Percentiles rank a stretch among this genome's conserved stretches.
Evolutionary conservation across 2,329 filamentous ascomycete genomes (phyloP).

Genomic region (Fusarium newnesense): DNA sequence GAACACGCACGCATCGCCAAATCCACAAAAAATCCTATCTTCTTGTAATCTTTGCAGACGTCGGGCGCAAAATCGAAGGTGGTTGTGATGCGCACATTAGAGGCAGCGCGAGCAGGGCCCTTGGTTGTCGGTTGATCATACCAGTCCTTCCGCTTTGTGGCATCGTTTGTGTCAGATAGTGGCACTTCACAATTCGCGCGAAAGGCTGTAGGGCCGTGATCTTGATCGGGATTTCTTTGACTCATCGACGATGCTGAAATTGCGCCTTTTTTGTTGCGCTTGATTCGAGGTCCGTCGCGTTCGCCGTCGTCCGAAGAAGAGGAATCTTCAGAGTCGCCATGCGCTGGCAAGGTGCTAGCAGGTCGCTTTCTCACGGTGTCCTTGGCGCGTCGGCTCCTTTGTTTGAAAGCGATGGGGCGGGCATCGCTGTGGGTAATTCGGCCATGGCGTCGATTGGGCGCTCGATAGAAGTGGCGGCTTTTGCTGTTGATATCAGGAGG

Average conservation of each 20-base stretch:
- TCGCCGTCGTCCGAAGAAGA: neutral
- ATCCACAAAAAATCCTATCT: constrained; percentile 66
- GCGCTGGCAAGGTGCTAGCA: neutral
- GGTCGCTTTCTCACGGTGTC: neutral
- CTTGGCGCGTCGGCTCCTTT: neutral
- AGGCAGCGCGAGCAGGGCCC: constrained; percentile 87
- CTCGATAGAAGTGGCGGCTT: neutral
- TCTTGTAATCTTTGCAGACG: constrained; percentile 88
- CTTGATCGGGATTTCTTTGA: neutral
- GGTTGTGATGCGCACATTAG: constrained; percentile 91
- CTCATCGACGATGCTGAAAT: neutral
- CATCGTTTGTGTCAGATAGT: neutral
- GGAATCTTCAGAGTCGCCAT: neutral
- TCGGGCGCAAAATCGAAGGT: constrained; percentile 91
- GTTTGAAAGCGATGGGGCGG: neutral
- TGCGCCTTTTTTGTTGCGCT: neutral
- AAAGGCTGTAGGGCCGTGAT: neutral
- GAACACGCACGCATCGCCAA: constrained; percentile 71
- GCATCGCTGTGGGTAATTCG: neutral
- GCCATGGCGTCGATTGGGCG: neutral
- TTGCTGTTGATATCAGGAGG: neutral
- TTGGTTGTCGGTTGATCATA: constrained; percentile 54
- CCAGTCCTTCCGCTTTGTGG: neutral
- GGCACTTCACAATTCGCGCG: neutral
- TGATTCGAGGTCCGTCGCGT: neutral